Conservation (phyloP, 345 rosid species). For the Gossypium anomalum region DNA sequence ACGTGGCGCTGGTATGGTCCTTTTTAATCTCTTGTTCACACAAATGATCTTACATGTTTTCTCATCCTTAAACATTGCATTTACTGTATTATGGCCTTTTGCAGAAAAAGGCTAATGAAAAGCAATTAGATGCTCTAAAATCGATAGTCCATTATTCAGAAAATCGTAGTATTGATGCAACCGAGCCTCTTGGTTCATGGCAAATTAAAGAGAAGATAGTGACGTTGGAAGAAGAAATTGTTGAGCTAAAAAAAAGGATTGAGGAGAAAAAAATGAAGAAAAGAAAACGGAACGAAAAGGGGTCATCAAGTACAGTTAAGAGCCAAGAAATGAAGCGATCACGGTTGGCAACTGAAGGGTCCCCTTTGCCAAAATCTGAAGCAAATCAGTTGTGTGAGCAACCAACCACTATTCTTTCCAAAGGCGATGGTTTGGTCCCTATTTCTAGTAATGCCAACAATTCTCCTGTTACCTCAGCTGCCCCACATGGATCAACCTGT, state of each 20-base stretch:
- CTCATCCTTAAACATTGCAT: slow-evolving; percentile 20
- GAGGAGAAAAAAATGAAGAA: slow-evolving; percentile 32
- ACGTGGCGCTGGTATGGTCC: slow-evolving; percentile 31
- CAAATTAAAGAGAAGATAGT: slow-evolving; percentile 44
- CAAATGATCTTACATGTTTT: slow-evolving; percentile 18
- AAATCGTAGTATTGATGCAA: slow-evolving; percentile 43
- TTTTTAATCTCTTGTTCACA: not conserved
- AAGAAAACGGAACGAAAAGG: slow-evolving; percentile 43
- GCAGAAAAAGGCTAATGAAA: slow-evolving; percentile 44
- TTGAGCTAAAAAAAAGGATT: slow-evolving; percentile 34
- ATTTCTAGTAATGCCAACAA: slow-evolving; percentile 34
- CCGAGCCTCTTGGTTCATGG: slow-evolving; percentile 42
- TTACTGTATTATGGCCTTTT: not conserved
- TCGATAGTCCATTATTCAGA: slow-evolving; percentile 52
- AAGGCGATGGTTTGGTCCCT: slow-evolving; percentile 20
- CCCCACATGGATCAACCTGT: slow-evolving; percentile 32
- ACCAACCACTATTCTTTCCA: slow-evolving; percentile 24
- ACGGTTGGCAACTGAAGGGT: slow-evolving; percentile 30
- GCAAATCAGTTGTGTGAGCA: slow-evolving; percentile 35
- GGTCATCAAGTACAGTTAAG: slow-evolving; percentile 23
- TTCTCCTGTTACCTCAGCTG: slow-evolving; percentile 35
- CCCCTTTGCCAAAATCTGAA: slow-evolving; percentile 30
- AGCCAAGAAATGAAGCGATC: slow-evolving; percentile 50
- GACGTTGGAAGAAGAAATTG: slow-evolving; percentile 48
- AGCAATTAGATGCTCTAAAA: slow-evolving; percentile 22